These are phyloP conservation scores for Pistacia integerrima DNA, from an alignment of 345 rosid genomes.

Conservation along the genomic window DNA sequence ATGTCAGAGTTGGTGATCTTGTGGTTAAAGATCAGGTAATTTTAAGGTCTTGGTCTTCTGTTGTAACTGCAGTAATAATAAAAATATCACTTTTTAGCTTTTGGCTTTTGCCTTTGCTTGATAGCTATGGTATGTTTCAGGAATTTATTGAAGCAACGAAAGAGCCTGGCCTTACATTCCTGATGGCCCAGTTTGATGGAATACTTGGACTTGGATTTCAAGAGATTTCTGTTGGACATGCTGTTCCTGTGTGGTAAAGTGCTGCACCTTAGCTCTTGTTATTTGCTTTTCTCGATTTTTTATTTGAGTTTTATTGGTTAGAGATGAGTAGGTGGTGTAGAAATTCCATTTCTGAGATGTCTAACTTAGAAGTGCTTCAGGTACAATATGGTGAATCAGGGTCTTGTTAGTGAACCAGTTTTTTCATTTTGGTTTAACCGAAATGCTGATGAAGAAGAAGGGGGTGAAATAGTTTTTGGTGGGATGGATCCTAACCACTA, in stretches of 20 bases:
- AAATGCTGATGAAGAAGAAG: constrained; percentile 59
- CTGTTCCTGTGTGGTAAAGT: constrained; percentile 66
- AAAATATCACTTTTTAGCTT: background rate
- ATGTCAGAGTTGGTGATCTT: constrained; percentile 76
- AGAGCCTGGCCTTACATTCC: constrained; percentile 78
- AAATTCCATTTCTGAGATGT: background rate
- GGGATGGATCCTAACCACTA: constrained; percentile 66
- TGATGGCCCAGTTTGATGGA: constrained; percentile 87
- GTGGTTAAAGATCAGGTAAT: constrained; percentile 73
- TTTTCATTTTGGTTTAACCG: constrained; percentile 87
- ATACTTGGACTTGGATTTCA: constrained; percentile 79
- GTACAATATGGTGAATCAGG: constrained; percentile 76
- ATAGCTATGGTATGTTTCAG: constrained; percentile 33
- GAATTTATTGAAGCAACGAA: constrained; percentile 90
- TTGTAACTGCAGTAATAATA: background rate
- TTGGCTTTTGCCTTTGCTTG: constrained; percentile 1
- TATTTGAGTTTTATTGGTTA: background rate
- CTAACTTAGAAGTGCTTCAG: constrained; percentile 34
- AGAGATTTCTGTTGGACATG: constrained; percentile 66
- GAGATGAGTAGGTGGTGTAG: background rate
- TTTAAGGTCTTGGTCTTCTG: constrained; percentile 13
- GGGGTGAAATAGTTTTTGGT: constrained; percentile 76
- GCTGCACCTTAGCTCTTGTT: background rate
- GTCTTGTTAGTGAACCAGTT: constrained; percentile 57
- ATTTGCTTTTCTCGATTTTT: constrained; percentile 7